Base-by-base conservation (phyloP, 345 rosid genomes). In the Murraya paniculata region DNA sequence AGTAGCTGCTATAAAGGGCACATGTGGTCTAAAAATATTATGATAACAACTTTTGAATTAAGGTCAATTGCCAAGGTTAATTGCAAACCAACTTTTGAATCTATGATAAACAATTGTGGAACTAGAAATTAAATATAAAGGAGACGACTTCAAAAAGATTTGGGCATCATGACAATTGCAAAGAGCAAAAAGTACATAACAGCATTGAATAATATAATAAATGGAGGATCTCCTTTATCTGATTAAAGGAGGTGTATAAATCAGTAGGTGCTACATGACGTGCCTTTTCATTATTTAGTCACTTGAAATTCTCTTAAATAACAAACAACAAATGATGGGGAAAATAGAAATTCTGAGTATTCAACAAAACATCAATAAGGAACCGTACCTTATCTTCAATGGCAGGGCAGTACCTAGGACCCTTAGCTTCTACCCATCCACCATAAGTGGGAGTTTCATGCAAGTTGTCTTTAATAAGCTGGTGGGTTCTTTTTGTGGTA, bases 381-480 rank as follows among this genome's bases (percentile, higher is more conserved):
- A 6, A 41, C 35, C 53, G 61, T 81, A 93, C 99, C 98, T 95
- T 95, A 82, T 95, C 99, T 83, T 95, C 99, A 69, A 95, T 95
- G 61, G 98, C 92, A 85, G 98, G 99, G 86, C 98, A 95, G 86
- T 95, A 95, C 87, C 99, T 85, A 81, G 99, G 99, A 77, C 99
- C 99, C 85, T 92, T 95, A 41, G 99, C 96, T 88, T 95, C 98
- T 70, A 93, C 93, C 99, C 99, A 95, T 76, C 99, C 99, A 78
- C 99, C 99, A 87, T 95, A 95, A 71, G 99, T 95, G 80, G 99
- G 99, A 80, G 98, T 93, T 83, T 93, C 99, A 81, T 92, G 97
- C 90, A 95, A 87, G 85, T 93, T 95, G 31, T 95, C 96, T 84
- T 81, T 85, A 77, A 95, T 95, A 88, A 95, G 85, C 87, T 92